phyloP scores from a whole-genome alignment of 2,329 filamentous ascomycete species.

The Fusarium ramigenum region DNA sequence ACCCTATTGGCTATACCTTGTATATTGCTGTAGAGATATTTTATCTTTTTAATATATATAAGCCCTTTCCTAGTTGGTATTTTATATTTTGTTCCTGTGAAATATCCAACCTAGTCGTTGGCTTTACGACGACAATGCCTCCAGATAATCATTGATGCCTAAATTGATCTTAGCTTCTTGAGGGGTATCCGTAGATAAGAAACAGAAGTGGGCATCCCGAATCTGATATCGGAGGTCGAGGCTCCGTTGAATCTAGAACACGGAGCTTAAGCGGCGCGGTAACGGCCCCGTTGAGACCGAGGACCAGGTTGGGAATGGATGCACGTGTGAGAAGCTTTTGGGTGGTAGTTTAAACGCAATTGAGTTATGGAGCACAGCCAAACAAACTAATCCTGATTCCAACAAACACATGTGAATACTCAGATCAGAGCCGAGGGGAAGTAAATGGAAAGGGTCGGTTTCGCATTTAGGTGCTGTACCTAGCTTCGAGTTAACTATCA shows the following conservation, averaged over 20 bases:
- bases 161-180: not conserved
- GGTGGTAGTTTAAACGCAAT: not conserved
- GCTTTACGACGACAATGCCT: not conserved
- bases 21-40: too few species aligned
- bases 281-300: not conserved
- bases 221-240: constrained; percentile 10
- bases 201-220: not conserved
- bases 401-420: not conserved
- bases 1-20: too few species aligned
- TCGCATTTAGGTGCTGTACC: not conserved
- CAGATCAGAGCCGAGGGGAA: not conserved
- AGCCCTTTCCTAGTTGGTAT: not conserved
- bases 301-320: not conserved
- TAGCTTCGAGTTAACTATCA: not conserved
- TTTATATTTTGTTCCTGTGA: not conserved
- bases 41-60: too few species aligned
- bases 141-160: not conserved
- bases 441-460: not conserved
- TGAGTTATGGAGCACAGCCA: not conserved
- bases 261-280: not conserved
- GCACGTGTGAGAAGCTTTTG: not conserved
- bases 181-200: not conserved
- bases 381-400: not conserved
- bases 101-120: not conserved
- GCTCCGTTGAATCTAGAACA: constrained; percentile 7